Base-by-base conservation (phyloP, 2,329 filamentous ascomycete genomes). In the Bipolaris oryzae region DNA sequence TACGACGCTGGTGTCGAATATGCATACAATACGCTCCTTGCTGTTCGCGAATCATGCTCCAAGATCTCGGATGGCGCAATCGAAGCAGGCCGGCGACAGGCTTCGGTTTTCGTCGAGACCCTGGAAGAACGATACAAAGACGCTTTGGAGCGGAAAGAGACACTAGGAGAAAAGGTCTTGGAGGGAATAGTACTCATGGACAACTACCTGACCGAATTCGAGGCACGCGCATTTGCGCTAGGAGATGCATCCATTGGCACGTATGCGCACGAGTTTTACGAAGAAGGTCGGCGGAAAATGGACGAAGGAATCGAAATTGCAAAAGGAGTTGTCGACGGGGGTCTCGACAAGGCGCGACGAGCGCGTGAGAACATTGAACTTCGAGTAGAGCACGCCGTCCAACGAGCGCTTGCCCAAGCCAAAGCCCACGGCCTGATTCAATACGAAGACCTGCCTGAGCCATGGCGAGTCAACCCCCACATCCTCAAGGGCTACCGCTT, bases 381-480 rank as follows among this genome's bases (percentile, higher is more conserved):
- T 68, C 88, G 88, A 7, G 80, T 99, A 23, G 91, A 96, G 68
- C 89, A 95, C 62, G 91, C 90, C 62, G 89, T 99, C 38, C 89
- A 94, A 67, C 84, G 85, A 51, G 94, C 95, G 11, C 86, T 96
- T 53, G 69, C 81, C 18, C 83, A 87, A 55, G 92, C 93, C 25
- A 85, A 89, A 65, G 88, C 96, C 72, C 85, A 91, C 47, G 91
- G 93, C 45, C 83, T 97, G 13, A 89, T 99, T 65, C 84, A 85
- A 59, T 99, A 98, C 78, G 87, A 96, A 44, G 92, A 97, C 70
- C 83, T 99, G 5, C 95, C 95, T 1, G 82, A 89, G 35, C 95
- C 95, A 0, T 99, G 95, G 95, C 86, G 90, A 58, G 89, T 96
- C 71, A 99, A 99, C 77, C 92, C 93, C 1, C 92, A 99, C 77